These are phyloP conservation scores for Fusarium decemcellulare DNA, from an alignment of 2,329 filamentous ascomycete genomes.

Conservation along the genomic window DNA sequence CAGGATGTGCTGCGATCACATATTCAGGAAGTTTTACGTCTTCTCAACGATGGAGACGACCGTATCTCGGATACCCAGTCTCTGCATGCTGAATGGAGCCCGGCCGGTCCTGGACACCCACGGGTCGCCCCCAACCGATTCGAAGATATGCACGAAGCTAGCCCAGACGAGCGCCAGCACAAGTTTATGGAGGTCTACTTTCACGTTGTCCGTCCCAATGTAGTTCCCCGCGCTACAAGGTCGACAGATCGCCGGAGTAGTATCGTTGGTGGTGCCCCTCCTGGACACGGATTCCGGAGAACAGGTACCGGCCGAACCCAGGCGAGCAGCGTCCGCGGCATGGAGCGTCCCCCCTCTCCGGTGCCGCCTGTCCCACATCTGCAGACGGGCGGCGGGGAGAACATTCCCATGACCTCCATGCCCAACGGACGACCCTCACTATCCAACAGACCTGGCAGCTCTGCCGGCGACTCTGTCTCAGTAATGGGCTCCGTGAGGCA, in stretches of 20 bases:
- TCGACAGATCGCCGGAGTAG: slow-evolving; percentile 47
- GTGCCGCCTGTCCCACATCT: slow-evolving; percentile 22
- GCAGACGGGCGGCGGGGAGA: slow-evolving; percentile 24
- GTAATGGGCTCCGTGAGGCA: slow-evolving; percentile 13
- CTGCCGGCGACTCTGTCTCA: slow-evolving; percentile 29
- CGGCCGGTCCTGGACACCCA: slow-evolving; percentile 6
- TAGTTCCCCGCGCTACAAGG: slow-evolving; percentile 53
- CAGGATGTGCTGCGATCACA: slow-evolving; percentile 64
- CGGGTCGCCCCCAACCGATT: slow-evolving; percentile 51
- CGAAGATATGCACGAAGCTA: slow-evolving; percentile 61
- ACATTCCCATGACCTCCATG: slow-evolving; percentile 19
- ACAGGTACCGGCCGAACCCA: slow-evolving; percentile 41
- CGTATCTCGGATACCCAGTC: slow-evolving; percentile 44
- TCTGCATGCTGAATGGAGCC: slow-evolving; percentile 35
- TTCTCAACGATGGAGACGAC: slow-evolving; percentile 59
- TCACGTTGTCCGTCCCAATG: slow-evolving; percentile 56
- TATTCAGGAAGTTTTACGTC: slow-evolving; percentile 62
- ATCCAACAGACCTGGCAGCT: slow-evolving; percentile 30
- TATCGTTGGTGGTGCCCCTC: slow-evolving; percentile 38
- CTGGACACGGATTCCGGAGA: slow-evolving; percentile 40
- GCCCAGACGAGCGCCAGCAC: slow-evolving; percentile 64
- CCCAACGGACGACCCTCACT: slow-evolving; percentile 20
- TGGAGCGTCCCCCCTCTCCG: slow-evolving; percentile 23
- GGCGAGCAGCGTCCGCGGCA: slow-evolving; percentile 40
- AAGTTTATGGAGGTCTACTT: slow-evolving; percentile 70